phyloP scores from a whole-genome alignment of 306 rosid species.

The Cyclanthera cordifolia region DNA sequence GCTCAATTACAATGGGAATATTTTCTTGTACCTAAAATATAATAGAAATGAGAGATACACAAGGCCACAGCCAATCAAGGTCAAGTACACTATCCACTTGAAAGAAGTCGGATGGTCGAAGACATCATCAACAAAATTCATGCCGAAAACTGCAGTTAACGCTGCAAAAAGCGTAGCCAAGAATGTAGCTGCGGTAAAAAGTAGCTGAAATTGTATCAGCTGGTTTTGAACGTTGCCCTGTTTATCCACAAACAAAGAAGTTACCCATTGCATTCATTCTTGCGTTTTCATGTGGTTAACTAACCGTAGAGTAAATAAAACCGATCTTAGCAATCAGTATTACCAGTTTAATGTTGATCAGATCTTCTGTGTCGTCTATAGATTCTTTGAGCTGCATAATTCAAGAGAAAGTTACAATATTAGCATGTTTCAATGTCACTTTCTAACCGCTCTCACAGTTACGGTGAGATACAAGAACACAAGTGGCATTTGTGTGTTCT shows the following conservation, averaged over 20 bases:
- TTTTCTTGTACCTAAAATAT: conserved; percentile 61
- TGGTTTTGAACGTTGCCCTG: conserved; percentile 96
- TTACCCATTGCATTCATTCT: background rate
- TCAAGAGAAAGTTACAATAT: conserved; percentile 19
- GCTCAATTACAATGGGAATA: conserved; percentile 37
- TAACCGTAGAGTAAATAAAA: conserved; percentile 10
- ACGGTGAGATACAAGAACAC: background rate
- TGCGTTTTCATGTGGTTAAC: conserved; percentile 17
- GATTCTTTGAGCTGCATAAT: conserved; percentile 39
- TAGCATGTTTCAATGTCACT: background rate
- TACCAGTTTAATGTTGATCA: conserved; percentile 43
- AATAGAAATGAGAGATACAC: conserved; percentile 45
- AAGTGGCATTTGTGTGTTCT: background rate
- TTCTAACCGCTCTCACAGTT: background rate
- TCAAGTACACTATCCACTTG: conserved; percentile 46
- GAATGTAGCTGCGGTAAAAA: conserved; percentile 84
- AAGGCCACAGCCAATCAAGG: conserved; percentile 38
- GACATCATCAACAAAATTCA: conserved; percentile 47
- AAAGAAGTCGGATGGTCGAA: conserved; percentile 46
- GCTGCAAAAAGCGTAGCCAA: conserved; percentile 62
- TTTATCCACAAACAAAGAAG: conserved; percentile 15
- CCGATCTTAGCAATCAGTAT: conserved; percentile 11
- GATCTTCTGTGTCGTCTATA: conserved; percentile 42
- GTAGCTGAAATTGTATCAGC: conserved; percentile 78
- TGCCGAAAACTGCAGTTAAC: conserved; percentile 81